These are phyloP conservation scores for Aspergillus haitiensis DNA, from an alignment of 495 filamentous ascomycete genomes.

Conservation along the genomic window DNA sequence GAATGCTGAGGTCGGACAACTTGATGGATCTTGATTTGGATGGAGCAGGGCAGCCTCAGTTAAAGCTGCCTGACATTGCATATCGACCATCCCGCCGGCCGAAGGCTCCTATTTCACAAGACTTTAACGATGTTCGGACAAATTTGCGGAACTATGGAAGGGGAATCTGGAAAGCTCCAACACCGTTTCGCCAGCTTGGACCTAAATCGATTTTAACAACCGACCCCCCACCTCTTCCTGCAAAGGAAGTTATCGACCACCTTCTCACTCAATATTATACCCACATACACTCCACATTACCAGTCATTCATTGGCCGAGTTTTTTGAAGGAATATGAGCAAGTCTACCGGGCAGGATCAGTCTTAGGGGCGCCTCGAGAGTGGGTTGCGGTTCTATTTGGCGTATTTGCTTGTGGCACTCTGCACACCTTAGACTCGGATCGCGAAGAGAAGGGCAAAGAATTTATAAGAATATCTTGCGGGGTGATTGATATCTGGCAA, in stretches of 20 bases:
- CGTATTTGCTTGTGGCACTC: slow-evolving; percentile 77
- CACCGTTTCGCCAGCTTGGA: slow-evolving; percentile 62
- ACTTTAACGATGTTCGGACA: slow-evolving; percentile 67
- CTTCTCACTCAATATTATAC: slow-evolving; percentile 75
- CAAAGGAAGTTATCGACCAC: slow-evolving; percentile 68
- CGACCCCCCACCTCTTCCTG: slow-evolving; percentile 65
- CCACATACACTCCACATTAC: slow-evolving; percentile 74
- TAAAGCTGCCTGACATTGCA: slow-evolving; percentile 70
- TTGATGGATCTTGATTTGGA: slow-evolving; percentile 64
- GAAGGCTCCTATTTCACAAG: slow-evolving; percentile 58
- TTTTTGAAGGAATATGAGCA: slow-evolving; percentile 76
- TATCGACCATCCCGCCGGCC: slow-evolving; percentile 62
- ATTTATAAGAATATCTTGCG: slow-evolving; percentile 69
- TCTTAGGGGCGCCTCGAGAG: slow-evolving; percentile 64
- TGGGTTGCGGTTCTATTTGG: slow-evolving; percentile 85
- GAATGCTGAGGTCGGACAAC: slow-evolving; percentile 37
- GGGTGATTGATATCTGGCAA: slow-evolving; percentile 75
- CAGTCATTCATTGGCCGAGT: slow-evolving; percentile 86
- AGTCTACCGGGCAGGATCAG: slow-evolving; percentile 66
- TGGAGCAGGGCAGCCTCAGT: slow-evolving; percentile 52
- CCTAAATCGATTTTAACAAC: slow-evolving; percentile 52
- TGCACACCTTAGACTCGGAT: slow-evolving; percentile 65
- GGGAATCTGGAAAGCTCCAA: slow-evolving; percentile 81
- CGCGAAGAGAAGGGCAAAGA: slow-evolving; percentile 64
- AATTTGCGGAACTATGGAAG: slow-evolving; percentile 73